Percentiles rank a stretch among this genome's conserved stretches.
Evolutionary conservation across 108 stramenopile genomes (phyloP).

Genomic region (Nannochloropsis granulata): DNA sequence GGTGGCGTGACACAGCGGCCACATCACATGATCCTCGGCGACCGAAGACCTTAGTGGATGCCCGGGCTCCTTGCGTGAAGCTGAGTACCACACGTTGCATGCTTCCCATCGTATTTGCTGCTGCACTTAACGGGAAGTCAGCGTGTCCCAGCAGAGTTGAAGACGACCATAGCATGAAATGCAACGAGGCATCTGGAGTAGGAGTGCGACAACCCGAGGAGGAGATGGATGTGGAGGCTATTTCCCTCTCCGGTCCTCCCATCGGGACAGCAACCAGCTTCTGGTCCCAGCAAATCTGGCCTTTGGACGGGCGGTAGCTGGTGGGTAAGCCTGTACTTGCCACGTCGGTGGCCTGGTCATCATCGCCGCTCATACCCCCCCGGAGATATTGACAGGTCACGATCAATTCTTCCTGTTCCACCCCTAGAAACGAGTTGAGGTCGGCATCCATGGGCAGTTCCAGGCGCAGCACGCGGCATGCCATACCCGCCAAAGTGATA

Average conservation of each 20-base stretch:
- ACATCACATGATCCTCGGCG: no score
- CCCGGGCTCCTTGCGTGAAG: no score
- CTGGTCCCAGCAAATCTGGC: neutral
- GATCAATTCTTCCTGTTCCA: neutral
- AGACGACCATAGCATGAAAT: neutral
- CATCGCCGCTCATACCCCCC: neutral
- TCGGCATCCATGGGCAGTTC: neutral
- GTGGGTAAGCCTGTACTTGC: neutral
- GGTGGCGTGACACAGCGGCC: no score
- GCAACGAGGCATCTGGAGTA: neutral
- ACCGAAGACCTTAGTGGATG: no score
- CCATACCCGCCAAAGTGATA: neutral
- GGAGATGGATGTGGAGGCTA: neutral
- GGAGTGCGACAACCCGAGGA: neutral
- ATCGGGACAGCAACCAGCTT: neutral
- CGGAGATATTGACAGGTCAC: neutral
- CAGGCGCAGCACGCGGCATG: neutral
- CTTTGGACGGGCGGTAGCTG: neutral
- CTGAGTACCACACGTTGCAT: no score
- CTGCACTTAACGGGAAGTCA: neutral
- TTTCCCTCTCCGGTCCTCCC: neutral
- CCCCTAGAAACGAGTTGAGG: neutral
- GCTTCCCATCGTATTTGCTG: no score
- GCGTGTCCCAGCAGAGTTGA: neutral
- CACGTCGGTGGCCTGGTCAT: neutral